Evolutionary conservation across 1,139 yeast species (phyloP).

Genomic region (Geotrichum restrictum): DNA sequence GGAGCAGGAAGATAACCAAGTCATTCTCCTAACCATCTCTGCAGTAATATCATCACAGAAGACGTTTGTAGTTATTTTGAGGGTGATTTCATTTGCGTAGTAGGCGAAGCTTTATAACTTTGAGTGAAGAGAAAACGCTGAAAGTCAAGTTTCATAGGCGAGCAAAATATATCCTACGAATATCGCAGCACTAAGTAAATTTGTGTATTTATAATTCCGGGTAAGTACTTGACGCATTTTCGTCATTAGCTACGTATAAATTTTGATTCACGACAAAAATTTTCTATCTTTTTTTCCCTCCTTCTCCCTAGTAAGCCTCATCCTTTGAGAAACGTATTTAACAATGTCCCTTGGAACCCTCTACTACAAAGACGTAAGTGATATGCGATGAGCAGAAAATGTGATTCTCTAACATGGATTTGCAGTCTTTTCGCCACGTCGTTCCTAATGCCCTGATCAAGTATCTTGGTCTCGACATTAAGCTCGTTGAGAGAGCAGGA

Average conservation of each 20-base stretch:
- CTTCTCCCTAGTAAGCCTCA: too few relatives aligned
- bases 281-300: background rate
- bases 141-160: background rate
- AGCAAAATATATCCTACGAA: background rate
- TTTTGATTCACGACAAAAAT: background rate
- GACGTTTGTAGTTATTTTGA: too few relatives aligned
- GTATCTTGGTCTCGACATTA: constrained; percentile 67
- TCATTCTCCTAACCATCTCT: too few relatives aligned
- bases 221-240: background rate
- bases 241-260: background rate
- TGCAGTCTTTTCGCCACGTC: constrained; percentile 17
- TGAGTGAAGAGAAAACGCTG: background rate
- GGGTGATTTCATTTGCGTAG: too few relatives aligned
- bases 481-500: constrained; percentile 46
- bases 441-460: constrained; percentile 55
- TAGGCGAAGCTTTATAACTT: too few relatives aligned
- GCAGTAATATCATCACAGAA: too few relatives aligned
- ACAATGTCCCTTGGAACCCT: constrained; percentile 38
- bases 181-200: background rate
- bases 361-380: constrained; percentile 30
- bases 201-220: background rate
- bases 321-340: too few relatives aligned
- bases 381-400: background rate
- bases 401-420: background rate
- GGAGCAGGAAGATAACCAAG: too few relatives aligned